Base-by-base conservation (phyloP, 2,329 filamentous ascomycete genomes). In the Escovopsis weberi region DNA sequence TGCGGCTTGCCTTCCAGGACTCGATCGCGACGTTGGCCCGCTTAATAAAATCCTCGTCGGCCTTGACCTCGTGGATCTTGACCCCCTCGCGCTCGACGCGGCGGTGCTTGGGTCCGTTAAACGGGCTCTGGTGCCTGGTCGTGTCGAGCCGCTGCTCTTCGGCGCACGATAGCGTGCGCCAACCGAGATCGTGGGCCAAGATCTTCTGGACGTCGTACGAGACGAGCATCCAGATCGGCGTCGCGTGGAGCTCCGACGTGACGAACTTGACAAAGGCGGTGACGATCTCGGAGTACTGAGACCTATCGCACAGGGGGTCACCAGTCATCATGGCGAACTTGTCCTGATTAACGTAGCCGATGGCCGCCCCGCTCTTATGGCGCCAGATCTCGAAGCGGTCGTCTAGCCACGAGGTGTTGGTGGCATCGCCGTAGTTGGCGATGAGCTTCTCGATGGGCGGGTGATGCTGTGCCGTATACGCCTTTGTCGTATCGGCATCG, bases 361-460 rank as follows among this genome's bases (percentile, higher is more conserved):
- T 72, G 5, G 87, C 87, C 0, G 87, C 88, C 39, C 88, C 88
- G 2, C 83, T 89, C 19, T 74, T 64, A 56, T 94, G 85, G 28
- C 88, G 80, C 85, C 86, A 95, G 45, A 94, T 79, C 55, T 85
- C 73, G 59, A 88, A 94, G 6, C 86, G 79, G 6, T 87, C 83
- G 58, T 95, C 88, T 7, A 91, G 74, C 86, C 87, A 95, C 0
- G 86, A 91, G 0, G 88, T 95, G 55, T 94, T 93, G 39, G 86
- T 87, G 2, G 88, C 86, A 60, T 95, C 88, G 48, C 88, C 88
- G 52, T 95, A 95, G 61, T 95, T 95, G 56, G 86, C 86, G 59
- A 95, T 87, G 36, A 95, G 78, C 57, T 94, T 82, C 58, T 88
- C 85, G 5, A 95, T 59, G 0, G 85, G 72, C 41, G 87, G 87